These are phyloP conservation scores for Geosmithia flava DNA, from an alignment of 2,329 filamentous ascomycete species.

Conservation along the genomic window DNA sequence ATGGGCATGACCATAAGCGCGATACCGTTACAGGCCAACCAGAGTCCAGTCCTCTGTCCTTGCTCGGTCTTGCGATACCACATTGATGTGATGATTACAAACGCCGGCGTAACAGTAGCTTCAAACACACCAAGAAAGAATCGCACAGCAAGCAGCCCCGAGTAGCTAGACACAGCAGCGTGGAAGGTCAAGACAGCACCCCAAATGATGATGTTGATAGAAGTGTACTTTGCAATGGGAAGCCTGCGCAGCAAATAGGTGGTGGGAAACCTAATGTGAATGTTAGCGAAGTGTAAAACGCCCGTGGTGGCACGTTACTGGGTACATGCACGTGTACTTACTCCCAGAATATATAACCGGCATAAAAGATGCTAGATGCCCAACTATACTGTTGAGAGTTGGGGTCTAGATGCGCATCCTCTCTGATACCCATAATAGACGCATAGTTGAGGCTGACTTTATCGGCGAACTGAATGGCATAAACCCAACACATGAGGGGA, in stretches of 20 bases:
- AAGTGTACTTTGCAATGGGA: constrained; percentile 20
- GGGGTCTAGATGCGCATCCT: constrained; percentile 8
- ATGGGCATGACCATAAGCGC: constrained; percentile 7
- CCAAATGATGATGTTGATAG: constrained; percentile 24
- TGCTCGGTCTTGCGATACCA: constrained; percentile 19
- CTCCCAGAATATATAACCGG: not conserved
- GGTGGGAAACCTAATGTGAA: constrained; percentile 17
- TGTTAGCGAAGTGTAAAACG: too few relatives aligned
- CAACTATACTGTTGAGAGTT: constrained; percentile 19
- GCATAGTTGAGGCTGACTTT: constrained; percentile 18
- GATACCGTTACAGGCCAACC: constrained; percentile 9
- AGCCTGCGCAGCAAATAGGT: constrained; percentile 17
- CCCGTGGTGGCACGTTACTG: too few relatives aligned
- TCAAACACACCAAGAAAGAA: constrained; percentile 12
- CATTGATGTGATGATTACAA: constrained; percentile 11
- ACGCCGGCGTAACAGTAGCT: constrained; percentile 11
- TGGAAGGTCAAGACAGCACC: constrained; percentile 15
- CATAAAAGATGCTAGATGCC: constrained; percentile 1
- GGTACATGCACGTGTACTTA: too few relatives aligned
- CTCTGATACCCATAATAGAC: constrained; percentile 20
- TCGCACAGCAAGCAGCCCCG: constrained; percentile 9
- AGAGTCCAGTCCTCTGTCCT: constrained; percentile 12
- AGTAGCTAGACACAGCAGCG: constrained; percentile 8
- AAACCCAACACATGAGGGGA: constrained; percentile 16
- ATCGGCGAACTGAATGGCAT: constrained; percentile 17